phyloP scores from a whole-genome alignment of 2,329 filamentous ascomycete genomes.

The Fusarium incarnatum region DNA sequence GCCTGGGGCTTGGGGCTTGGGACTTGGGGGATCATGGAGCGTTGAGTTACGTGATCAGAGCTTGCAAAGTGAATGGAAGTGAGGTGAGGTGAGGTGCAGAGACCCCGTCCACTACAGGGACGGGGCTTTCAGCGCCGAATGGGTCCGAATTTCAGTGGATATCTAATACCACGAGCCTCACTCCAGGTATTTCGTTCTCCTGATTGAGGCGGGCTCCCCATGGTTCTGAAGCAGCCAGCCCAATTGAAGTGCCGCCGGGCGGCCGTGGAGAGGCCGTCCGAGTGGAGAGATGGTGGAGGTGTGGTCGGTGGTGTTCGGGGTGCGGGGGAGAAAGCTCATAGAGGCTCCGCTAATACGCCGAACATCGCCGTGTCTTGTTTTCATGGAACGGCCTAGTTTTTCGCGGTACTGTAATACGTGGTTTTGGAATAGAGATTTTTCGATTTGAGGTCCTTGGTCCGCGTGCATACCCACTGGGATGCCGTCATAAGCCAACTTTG shows the following conservation, averaged over 20 bases:
- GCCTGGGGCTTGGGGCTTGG: constrained; percentile 28
- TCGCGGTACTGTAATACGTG: neutral
- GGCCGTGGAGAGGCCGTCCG: constrained; percentile 40
- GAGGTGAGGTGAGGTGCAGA: neutral
- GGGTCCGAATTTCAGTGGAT: constrained; percentile 35
- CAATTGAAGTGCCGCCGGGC: constrained; percentile 36
- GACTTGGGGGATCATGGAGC: constrained; percentile 19
- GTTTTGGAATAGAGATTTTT: constrained; percentile 2
- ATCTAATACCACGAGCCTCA: constrained; percentile 27
- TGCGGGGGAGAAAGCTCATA: constrained; percentile 42
- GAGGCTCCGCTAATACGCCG: constrained; percentile 48
- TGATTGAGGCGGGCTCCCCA: constrained; percentile 30
- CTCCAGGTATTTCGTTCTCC: constrained; percentile 27
- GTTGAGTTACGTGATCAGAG: constrained; percentile 27
- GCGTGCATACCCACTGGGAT: constrained; percentile 26
- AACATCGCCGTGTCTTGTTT: constrained; percentile 35
- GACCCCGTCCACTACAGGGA: constrained; percentile 3
- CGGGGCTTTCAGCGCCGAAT: constrained; percentile 27
- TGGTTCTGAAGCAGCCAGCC: constrained; percentile 25
- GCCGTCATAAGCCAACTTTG: constrained; percentile 34
- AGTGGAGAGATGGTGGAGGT: constrained; percentile 38
- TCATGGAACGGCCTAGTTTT: constrained; percentile 27
- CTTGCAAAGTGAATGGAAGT: constrained; percentile 6
- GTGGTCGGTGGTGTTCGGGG: constrained; percentile 39
- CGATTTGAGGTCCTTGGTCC: constrained; percentile 21